Base-by-base conservation (phyloP, 1,139 yeast genomes). In the Suhomyces choctaworum region DNA sequence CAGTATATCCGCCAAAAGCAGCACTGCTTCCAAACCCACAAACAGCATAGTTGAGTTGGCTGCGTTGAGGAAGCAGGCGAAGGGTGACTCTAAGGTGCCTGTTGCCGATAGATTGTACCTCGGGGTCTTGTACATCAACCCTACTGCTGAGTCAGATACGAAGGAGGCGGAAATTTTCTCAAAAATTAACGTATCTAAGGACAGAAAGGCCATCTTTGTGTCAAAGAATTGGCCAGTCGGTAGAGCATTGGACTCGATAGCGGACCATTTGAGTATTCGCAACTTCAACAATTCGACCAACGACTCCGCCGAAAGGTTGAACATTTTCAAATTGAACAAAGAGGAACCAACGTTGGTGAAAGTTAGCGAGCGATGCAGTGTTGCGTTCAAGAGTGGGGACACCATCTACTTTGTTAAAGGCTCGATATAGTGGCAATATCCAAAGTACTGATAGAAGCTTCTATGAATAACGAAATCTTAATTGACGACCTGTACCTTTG, bases 161-260 rank as follows among this genome's bases (percentile, higher is more conserved):
- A 25, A 25, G 9, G 58, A 67, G n/a, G 47, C 45, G 5, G 54
- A 55, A 9, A 53, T 51, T 24, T 45, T 62, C 19, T 40, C 41
- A 19, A 45, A 51, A 4, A 52, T 66, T 8, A 56, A 65, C 39
- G 49, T 58, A 5, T 59, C 55, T 5, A 52, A 50, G 14, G 63
- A 58, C 17, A 47, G 58, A 14, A 55, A 47, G 23, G 72, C 80
- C 0, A 52, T 82, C 11, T 84, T 56, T 50, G 71, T 82, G 11
- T 76, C 78, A 24, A 74, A 76, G 45, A 64, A 70, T 21, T 82
- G 92, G 87, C 82, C 87, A 0, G 70, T 86, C 6, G 97, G 97
- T 0, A 69, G 86, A 44, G 82, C 82, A 2, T 60, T 88, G 31
- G 97, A 90, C 55, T 71, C 73, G 25, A 70, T 84, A 9, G 79